These are phyloP conservation scores for Kuraishia piskuri DNA, from an alignment of 805 yeast genomes.

Conservation along the genomic window DNA sequence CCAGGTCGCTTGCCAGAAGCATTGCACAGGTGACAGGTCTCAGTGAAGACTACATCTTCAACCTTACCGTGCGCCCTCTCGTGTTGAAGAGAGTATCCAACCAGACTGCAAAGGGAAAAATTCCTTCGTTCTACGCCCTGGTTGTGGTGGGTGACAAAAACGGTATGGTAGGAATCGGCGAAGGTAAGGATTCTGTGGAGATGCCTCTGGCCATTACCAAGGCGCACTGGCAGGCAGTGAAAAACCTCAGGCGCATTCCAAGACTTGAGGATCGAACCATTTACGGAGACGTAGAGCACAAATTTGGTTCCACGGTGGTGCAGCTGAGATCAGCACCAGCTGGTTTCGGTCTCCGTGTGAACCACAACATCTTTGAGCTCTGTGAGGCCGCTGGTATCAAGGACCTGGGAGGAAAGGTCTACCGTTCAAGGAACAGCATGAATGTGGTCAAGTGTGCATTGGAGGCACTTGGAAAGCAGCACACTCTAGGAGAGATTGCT, in stretches of 20 bases:
- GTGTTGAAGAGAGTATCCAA: constrained; percentile 77
- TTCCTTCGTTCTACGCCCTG: constrained; percentile 70
- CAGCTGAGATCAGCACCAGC: constrained; percentile 82
- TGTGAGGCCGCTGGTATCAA: constrained; percentile 92
- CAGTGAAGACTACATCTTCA: constrained; percentile 49
- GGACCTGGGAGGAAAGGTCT: constrained; percentile 86
- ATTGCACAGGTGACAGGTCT: constrained; percentile 60
- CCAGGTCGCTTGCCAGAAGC: constrained; percentile 36
- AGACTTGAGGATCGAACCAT: constrained; percentile 90
- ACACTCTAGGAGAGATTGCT: constrained; percentile 80
- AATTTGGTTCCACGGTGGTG: constrained; percentile 80
- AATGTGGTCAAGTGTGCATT: constrained; percentile 86
- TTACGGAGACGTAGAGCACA: constrained; percentile 71
- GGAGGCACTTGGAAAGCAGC: constrained; percentile 75
- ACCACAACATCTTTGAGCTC: constrained; percentile 81
- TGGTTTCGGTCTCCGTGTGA: constrained; percentile 89
- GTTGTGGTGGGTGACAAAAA: constrained; percentile 89
- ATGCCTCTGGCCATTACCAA: constrained; percentile 67
- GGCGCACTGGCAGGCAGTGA: constrained; percentile 92
- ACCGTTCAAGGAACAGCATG: constrained; percentile 90
- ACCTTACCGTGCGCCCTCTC: constrained; percentile 56
- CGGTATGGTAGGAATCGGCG: constrained; percentile 93
- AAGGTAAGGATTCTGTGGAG: constrained; percentile 81
- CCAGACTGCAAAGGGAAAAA: constrained; percentile 90
- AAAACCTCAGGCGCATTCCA: constrained; percentile 73